Percentiles rank a stretch among this genome's conserved stretches.
Conservation (phyloP, 495 filamentous ascomycete genomes). For the Neurospora sp. region DNA sequence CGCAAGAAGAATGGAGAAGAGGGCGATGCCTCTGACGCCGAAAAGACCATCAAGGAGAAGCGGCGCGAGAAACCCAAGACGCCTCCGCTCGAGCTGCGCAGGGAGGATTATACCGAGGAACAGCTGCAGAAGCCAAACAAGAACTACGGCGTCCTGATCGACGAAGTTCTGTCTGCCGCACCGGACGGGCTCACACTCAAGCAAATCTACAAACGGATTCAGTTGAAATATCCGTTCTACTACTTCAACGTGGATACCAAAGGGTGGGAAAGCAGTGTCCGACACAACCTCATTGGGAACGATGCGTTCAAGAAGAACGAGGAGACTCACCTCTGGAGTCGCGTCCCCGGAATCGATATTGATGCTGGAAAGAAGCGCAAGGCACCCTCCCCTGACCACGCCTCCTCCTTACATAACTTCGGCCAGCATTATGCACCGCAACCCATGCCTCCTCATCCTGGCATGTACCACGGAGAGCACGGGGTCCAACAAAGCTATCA, state of each 20-base stretch:
- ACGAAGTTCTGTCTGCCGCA: constrained; percentile 75
- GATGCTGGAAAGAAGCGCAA: constrained; percentile 45
- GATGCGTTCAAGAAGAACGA: constrained; percentile 81
- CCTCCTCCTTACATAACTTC: constrained; percentile 16
- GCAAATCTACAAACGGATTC: constrained; percentile 86
- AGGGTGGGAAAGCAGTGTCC: constrained; percentile 95
- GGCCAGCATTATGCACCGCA: constrained; percentile 16
- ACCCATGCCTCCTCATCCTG: constrained; percentile 16
- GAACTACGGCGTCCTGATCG: constrained; percentile 85
- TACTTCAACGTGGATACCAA: constrained; percentile 69
- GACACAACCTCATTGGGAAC: constrained; percentile 89
- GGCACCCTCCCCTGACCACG: constrained; percentile 34
- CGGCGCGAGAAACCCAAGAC: constrained; percentile 53
- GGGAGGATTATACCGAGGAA: constrained; percentile 71
- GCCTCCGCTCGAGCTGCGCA: constrained; percentile 49
- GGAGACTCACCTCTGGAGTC: constrained; percentile 37
- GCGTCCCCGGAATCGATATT: constrained; percentile 40
- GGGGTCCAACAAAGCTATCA: constrained; percentile 16
- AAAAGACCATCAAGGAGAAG: constrained; percentile 44
- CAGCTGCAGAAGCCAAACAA: constrained; percentile 73
- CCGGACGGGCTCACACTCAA: constrained; percentile 71
- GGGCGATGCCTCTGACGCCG: constrained; percentile 35
- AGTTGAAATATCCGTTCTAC: constrained; percentile 82
- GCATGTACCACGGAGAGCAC: constrained; percentile 20
- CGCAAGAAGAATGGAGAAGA: constrained; percentile 52